Conservation (phyloP, 2,329 filamentous ascomycete species). For the Exophiala lecanii-corni region DNA sequence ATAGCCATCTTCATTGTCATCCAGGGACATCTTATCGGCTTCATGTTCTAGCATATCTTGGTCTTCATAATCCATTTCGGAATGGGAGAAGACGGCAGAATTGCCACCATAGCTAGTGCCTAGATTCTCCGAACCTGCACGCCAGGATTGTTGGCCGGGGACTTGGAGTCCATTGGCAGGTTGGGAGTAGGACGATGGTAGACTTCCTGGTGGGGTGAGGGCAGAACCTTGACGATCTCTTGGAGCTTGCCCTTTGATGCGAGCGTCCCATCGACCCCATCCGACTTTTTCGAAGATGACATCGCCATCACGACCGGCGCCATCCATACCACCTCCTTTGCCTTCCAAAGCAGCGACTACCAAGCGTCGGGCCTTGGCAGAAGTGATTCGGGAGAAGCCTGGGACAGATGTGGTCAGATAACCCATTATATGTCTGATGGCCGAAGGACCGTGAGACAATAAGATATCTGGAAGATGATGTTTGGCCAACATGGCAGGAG, state of each 20-base stretch:
- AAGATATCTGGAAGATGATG: conserved; percentile 88
- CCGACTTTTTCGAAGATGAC: conserved; percentile 83
- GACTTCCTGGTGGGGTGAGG: conserved; percentile 35
- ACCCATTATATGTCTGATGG: conserved; percentile 92
- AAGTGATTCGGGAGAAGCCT: conserved; percentile 79
- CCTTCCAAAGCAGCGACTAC: conserved; percentile 91
- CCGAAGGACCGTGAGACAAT: conserved; percentile 80
- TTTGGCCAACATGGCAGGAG: conserved; percentile 77
- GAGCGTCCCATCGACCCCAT: conserved; percentile 94
- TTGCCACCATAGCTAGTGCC: conserved; percentile 63
- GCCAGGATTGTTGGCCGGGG: conserved; percentile 35
- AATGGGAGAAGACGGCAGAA: conserved; percentile 70
- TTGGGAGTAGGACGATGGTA: conserved; percentile 42
- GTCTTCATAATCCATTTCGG: conserved; percentile 57
- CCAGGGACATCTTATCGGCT: conserved; percentile 91
- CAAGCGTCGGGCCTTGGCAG: conserved; percentile 80
- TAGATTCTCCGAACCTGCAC: conserved; percentile 28
- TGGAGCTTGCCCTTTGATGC: conserved; percentile 59
- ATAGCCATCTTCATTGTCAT: conserved; percentile 59
- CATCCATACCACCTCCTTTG: conserved; percentile 54
- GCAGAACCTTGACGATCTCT: conserved; percentile 27
- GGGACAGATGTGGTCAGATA: conserved; percentile 90
- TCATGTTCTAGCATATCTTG: conserved; percentile 73
- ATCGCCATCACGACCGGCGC: conserved; percentile 53
- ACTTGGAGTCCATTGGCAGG: conserved; percentile 42